Evolutionary conservation across 1,284 basidiomycete species (phyloP).

Genomic region (Ceratobasidium papillatum): DNA sequence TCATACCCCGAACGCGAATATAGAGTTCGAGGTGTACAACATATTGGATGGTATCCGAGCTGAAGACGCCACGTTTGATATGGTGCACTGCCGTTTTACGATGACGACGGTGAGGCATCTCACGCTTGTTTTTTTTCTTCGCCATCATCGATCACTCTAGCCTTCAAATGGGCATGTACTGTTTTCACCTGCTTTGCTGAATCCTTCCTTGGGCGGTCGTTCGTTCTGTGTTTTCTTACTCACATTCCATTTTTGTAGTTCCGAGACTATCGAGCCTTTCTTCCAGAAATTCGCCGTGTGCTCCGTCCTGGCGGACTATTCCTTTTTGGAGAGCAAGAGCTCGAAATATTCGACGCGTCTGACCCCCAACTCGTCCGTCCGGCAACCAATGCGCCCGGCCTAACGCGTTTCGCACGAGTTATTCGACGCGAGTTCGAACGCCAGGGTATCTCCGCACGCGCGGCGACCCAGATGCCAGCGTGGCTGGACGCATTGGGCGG

Average conservation of each 20-base stretch:
- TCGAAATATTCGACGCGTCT: slow-evolving; percentile 41
- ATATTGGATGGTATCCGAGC: slow-evolving; percentile 41
- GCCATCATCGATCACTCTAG: slow-evolving; percentile 34
- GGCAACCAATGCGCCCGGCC: slow-evolving; percentile 38
- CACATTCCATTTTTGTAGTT: slow-evolving; percentile 41
- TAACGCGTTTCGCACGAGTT: slow-evolving; percentile 39
- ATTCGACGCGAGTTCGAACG: slow-evolving; percentile 40
- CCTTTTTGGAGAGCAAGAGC: slow-evolving; percentile 44
- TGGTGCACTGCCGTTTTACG: slow-evolving; percentile 42
- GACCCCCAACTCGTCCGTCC: slow-evolving; percentile 41
- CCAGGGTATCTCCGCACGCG: slow-evolving; percentile 39
- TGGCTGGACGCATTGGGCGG: slow-evolving; percentile 41
- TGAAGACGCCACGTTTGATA: slow-evolving; percentile 42
- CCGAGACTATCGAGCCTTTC: slow-evolving; percentile 43
- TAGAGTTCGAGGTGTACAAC: slow-evolving; percentile 44
- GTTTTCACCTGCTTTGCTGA: slow-evolving; percentile 40
- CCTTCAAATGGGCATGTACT: slow-evolving; percentile 27
- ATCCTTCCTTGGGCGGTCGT: slow-evolving; percentile 34
- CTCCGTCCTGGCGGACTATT: slow-evolving; percentile 44
- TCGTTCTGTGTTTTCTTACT: slow-evolving; percentile 30
- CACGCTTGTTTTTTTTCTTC: slow-evolving; percentile 23
- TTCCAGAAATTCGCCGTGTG: slow-evolving; percentile 42
- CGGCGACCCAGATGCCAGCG: slow-evolving; percentile 39
- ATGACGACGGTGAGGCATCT: slow-evolving; percentile 39
- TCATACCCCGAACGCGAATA: slow-evolving; percentile 43